Base-by-base conservation (phyloP, 2,329 filamentous ascomycete species). In the Xylariomycetidae sp. region DNA sequence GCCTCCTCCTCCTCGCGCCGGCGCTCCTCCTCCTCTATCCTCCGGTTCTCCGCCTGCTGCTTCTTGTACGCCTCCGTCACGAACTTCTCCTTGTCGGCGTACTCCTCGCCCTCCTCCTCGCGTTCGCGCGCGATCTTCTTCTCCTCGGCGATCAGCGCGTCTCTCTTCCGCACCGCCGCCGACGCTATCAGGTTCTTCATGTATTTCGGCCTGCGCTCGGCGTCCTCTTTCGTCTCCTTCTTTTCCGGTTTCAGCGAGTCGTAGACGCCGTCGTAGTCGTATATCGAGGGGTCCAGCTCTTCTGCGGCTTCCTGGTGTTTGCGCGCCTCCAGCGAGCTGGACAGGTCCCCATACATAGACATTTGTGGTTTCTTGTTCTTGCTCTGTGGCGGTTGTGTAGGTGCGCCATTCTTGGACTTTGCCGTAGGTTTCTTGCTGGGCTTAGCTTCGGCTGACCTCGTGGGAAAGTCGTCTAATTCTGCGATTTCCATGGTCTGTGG, bases 181-280 rank as follows among this genome's bases (percentile, higher is more conserved):
- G 85, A 81, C 27, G 79, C 77, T 32, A 88, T 66, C 17, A 94
- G 64, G 36, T 74, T 82, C 46, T 72, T 74, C 78, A 92, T 89
- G 62, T 92, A 92, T 49, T 85, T 86, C 2, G 86, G 82, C 46
- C 78, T 79, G 25, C 78, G 69, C 50, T 82, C 74, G 3, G 66
- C 61, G 4, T 74, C 72, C 33, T 63, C 61, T 28, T 66, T 61
- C 4, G 67, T 68, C 2, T 63, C 62, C 38, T 72, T 72, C 46
- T 77, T 73, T 38, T 79, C 71, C 12, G 77, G 74, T 45, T 86
- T 82, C 25, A 90, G 68, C 1, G 82, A 83, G 48, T 90, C 85
- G 62, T 88, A 89, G 15, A 87, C 84, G 2, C 74, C 74, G 56
- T 94, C 87, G 63, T 92, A 94, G 62, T 92, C 86, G 66, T 89